These are phyloP conservation scores for Penicillium goetzii DNA, from an alignment of 495 filamentous ascomycete genomes.

Conservation along the genomic window DNA sequence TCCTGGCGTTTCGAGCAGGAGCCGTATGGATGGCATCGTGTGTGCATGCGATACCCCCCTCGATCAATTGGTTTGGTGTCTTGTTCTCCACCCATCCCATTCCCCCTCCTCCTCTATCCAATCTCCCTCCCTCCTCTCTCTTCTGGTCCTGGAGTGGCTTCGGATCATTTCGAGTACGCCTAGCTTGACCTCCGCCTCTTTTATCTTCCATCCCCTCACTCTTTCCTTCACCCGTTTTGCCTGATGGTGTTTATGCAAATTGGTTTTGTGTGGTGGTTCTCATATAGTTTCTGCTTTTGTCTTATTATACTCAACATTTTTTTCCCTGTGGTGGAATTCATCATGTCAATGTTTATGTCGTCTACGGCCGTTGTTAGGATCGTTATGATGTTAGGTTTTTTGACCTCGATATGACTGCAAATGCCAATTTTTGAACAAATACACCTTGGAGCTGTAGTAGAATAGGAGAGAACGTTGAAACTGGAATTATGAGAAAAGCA, in stretches of 20 bases:
- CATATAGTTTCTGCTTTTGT: slow-evolving; percentile 29
- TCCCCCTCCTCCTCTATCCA: slow-evolving; percentile 10
- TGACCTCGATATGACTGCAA: slow-evolving; percentile 29
- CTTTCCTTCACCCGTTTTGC: background rate
- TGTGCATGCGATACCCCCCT: slow-evolving; percentile 49
- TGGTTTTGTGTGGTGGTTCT: slow-evolving; percentile 11
- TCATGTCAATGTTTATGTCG: slow-evolving; percentile 14
- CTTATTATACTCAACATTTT: slow-evolving; percentile 30
- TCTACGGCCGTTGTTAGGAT: slow-evolving; percentile 20
- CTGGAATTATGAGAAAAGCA: background rate
- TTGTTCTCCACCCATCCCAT: slow-evolving; percentile 5
- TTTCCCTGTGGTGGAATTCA: slow-evolving; percentile 17
- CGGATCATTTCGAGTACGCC: slow-evolving; percentile 15
- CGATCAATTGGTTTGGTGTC: slow-evolving; percentile 29
- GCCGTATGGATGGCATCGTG: slow-evolving; percentile 34
- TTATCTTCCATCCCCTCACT: slow-evolving; percentile 2
- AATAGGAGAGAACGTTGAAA: background rate
- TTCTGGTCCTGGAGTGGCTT: slow-evolving; percentile 35
- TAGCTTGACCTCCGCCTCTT: slow-evolving; percentile 13
- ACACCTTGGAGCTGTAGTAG: background rate
- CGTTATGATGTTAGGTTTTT: slow-evolving; percentile 15
- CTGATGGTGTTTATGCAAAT: background rate
- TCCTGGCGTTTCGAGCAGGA: slow-evolving; percentile 41
- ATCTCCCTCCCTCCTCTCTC: slow-evolving; percentile 8
- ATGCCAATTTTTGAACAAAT: slow-evolving; percentile 15